Base-by-base conservation (phyloP, 805 yeast species). In the Yarrowia divulgata region DNA sequence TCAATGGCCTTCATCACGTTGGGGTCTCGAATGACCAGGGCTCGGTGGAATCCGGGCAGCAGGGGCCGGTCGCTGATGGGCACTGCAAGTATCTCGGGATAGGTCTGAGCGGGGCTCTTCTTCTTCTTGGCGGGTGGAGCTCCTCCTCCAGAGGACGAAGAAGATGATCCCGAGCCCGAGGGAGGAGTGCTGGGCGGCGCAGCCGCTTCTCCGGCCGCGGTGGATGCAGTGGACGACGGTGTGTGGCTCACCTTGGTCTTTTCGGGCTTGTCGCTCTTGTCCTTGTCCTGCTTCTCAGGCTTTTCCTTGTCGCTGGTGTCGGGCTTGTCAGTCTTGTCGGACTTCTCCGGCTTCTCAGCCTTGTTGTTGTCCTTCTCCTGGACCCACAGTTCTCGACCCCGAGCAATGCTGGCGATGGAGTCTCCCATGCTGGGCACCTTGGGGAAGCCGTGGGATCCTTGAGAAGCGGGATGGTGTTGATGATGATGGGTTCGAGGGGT, bases 21-120 rank as follows among this genome's bases (percentile, higher is more conserved):
- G 32, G 68, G 68, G 23, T 63, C 68, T 49, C 68, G 55, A n/a
- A 63, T 63, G 39, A 63, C 68, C 29, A 63, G 57, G 19, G 68
- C 68, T 39, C 68, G 55, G 34, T 63, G 68, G 29, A 63, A 63
- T 0, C 68, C 68, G 6, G 68, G 68, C 13, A 63, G 57, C 48
- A 63, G 48, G 37, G 68, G 68, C 18, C 68, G 57, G 48, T 63
- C 68, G 39, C 48, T 37, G 39, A 63, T 63, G 19, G 68, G 68
- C 14, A 63, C 68, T 1, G 68, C 68, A 32, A 63, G 39, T 9
- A 63, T 63, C 57, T 63, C 68, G 13, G 68, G 68, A 19, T 63
- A 63, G 14, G 68, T 48, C 55, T 63, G 68, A 9, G 68, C 57
- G 14, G 68, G 68, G 37, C 45, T 40, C 39, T 49, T 48, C 37